Conservation (phyloP, 805 yeast genomes). For the Saturnispora hagleri region DNA sequence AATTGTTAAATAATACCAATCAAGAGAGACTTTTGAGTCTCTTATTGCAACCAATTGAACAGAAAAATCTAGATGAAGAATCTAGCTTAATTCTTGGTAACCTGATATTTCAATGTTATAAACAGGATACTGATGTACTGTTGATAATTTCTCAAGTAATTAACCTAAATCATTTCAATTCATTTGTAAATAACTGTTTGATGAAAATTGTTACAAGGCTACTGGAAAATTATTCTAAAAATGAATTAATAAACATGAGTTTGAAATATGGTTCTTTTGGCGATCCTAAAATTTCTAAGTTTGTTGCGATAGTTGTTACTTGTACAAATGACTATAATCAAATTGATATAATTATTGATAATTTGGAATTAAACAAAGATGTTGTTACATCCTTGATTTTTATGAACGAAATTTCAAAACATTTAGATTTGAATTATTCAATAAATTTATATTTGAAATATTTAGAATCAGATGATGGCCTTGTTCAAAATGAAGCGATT, state of each 20-base stretch:
- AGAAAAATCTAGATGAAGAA: not conserved
- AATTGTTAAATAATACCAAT: conserved; percentile 10
- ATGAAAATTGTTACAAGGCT: conserved; percentile 15
- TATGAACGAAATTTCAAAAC: conserved; percentile 41
- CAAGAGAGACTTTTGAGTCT: conserved; percentile 1
- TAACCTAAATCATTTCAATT: not conserved
- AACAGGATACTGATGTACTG: not conserved
- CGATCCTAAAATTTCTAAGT: conserved; percentile 21
- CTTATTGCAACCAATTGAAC: not conserved
- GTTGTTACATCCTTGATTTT: conserved; percentile 29
- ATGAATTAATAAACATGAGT: conserved; percentile 12
- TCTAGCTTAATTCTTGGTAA: not conserved
- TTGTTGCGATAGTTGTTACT: conserved; percentile 29
- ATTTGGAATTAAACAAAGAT: conserved; percentile 17
- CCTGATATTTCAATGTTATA: not conserved
- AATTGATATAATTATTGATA: conserved; percentile 14
- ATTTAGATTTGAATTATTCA: conserved; percentile 25
- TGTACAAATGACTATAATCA: conserved; percentile 26
- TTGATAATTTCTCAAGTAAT: not conserved
- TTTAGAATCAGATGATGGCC: conserved; percentile 24
- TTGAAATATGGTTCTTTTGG: conserved; percentile 15
- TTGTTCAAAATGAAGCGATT: conserved; percentile 38
- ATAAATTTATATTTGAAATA: conserved; percentile 30
- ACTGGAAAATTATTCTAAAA: conserved; percentile 8
- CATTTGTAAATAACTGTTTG: conserved; percentile 14